phyloP scores from a whole-genome alignment of 768 basidiomycete genomes.

The Pleurotus tuber-regium region DNA sequence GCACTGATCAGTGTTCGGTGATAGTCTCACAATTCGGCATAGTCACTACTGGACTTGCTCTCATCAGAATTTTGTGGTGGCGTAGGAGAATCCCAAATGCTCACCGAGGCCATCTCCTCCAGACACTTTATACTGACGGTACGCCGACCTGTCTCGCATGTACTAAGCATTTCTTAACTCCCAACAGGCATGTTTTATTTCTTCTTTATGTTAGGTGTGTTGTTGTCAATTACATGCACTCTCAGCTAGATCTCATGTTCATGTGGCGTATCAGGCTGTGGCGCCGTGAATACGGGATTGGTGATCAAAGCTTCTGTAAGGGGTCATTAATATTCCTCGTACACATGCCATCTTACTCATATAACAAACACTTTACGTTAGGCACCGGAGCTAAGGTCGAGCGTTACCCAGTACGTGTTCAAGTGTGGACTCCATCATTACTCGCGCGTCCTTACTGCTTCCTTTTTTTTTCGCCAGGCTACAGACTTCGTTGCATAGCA shows the following conservation, averaged over 20 bases:
- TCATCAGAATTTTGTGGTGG: slow-evolving; percentile 9
- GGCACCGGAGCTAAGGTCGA: slow-evolving; percentile 7
- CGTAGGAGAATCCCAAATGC: slow-evolving; percentile 1
- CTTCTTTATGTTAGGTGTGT: slow-evolving; percentile 2
- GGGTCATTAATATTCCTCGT: no score
- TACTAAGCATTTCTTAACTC: background rate
- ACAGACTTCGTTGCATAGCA: slow-evolving; percentile 8
- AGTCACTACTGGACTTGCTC: slow-evolving; percentile 4
- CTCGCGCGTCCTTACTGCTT: background rate
- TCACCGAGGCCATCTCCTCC: background rate
- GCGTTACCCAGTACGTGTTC: background rate
- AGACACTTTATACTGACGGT: slow-evolving; percentile 5
- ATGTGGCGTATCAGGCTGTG: background rate
- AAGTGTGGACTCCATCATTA: background rate
- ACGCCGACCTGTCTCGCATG: background rate
- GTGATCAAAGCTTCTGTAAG: slow-evolving; percentile 6
- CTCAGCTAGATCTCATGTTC: background rate
- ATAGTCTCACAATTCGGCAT: background rate
- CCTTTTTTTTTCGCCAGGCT: background rate
- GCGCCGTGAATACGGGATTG: slow-evolving; percentile 6
- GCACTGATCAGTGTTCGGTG: background rate
- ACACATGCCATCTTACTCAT: no score
- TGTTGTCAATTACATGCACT: no score
- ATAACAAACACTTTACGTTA: background rate
- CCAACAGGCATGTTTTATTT: slow-evolving; percentile 4